These are phyloP conservation scores for Chlorella vulgaris DNA, from an alignment of 139 green algal species.

Conservation along the genomic window DNA sequence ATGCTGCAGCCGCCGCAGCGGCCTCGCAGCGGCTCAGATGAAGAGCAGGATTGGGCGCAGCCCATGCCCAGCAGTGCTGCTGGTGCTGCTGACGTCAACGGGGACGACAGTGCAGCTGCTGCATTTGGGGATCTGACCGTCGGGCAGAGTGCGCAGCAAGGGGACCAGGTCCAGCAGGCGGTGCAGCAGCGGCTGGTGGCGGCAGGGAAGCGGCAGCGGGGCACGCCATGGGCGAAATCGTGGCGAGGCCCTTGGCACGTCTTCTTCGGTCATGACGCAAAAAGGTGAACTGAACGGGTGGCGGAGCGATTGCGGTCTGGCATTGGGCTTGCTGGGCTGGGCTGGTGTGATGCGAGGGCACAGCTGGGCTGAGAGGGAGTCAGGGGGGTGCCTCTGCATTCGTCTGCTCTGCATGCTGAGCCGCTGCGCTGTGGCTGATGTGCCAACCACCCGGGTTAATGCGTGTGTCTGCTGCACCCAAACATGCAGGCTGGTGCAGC, in stretches of 20 bases:
- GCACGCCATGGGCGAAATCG: slow-evolving; percentile 47
- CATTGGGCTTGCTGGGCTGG: background rate
- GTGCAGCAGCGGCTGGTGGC: background rate
- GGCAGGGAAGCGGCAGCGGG: background rate
- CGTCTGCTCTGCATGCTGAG: too few species aligned
- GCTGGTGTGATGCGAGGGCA: background rate
- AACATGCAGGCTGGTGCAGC: slow-evolving; percentile 55
- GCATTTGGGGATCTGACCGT: background rate
- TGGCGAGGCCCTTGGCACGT: slow-evolving; percentile 71
- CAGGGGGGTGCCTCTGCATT: too few species aligned
- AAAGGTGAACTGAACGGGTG: background rate
- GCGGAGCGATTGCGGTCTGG: too few species aligned
- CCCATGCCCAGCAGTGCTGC: background rate
- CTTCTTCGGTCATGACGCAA: slow-evolving; percentile 78
- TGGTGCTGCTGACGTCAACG: background rate
- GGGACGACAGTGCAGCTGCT: background rate
- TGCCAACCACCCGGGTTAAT: too few species aligned
- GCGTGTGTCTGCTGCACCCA: background rate
- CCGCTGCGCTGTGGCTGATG: too few species aligned
- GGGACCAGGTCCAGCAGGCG: background rate
- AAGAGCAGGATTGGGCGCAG: too few species aligned
- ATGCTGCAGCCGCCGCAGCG: background rate
- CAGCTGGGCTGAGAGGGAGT: too few species aligned
- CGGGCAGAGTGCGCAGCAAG: background rate
- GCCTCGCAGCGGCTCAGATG: background rate